Percentiles rank a stretch among this genome's conserved stretches.
Evolutionary conservation across 768 basidiomycete species (phyloP).

Genomic region (Mrakia frigida): DNA sequence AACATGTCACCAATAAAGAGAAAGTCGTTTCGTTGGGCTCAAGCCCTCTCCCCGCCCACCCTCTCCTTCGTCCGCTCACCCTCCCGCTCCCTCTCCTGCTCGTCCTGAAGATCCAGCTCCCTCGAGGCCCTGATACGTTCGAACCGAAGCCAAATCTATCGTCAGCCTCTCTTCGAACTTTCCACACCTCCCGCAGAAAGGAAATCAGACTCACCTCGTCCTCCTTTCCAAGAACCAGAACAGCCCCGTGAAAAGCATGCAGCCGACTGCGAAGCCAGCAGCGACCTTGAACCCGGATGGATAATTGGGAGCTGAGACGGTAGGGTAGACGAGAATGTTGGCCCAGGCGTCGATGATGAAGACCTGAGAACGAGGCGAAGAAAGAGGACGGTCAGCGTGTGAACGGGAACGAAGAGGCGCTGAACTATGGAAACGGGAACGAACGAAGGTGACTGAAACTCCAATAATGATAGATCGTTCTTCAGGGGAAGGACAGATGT

Average conservation of each 20-base stretch:
- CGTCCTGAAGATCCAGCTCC: no score
- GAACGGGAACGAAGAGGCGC: not conserved
- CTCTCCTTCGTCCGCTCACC: no score
- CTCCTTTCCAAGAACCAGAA: constrained; percentile 22
- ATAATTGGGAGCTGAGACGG: constrained; percentile 37
- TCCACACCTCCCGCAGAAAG: no score
- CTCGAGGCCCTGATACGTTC: no score
- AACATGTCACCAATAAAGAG: no score
- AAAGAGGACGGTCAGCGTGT: not conserved
- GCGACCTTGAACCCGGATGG: constrained; percentile 38
- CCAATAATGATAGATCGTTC: constrained; percentile 32
- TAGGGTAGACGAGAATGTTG: constrained; percentile 38
- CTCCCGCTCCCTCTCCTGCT: no score
- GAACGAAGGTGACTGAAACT: constrained; percentile 32
- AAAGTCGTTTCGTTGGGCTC: no score
- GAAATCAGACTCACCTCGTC: not conserved
- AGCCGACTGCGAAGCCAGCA: constrained; percentile 30
- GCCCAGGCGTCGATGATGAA: constrained; percentile 26
- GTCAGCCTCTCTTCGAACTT: no score
- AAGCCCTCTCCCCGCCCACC: no score
- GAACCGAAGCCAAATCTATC: no score
- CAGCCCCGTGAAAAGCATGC: constrained; percentile 28
- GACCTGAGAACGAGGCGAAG: not conserved
- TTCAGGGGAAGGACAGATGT: constrained; percentile 20
- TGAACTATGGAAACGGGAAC: not conserved